These are phyloP conservation scores for thale cress (Arabidopsis thaliana) DNA, from an alignment of 345 rosid genomes.

Conservation along the genomic window DNA sequence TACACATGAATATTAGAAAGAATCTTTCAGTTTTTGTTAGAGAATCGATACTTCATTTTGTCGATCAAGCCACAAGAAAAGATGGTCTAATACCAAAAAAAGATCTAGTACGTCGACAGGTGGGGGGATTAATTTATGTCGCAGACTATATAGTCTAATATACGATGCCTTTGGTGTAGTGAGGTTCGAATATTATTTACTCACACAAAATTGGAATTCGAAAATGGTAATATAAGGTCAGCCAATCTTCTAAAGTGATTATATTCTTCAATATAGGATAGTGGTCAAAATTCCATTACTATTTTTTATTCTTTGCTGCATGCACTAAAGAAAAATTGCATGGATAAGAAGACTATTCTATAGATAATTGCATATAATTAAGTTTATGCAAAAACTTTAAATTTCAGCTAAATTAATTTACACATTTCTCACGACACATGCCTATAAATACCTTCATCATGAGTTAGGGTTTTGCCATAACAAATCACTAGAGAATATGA, in stretches of 20 bases:
- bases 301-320: conserved; percentile 12
- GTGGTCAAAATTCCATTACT: conserved; percentile 35
- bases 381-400: neutral
- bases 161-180: too few species aligned
- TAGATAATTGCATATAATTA: neutral
- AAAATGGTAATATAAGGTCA: conserved; percentile 28
- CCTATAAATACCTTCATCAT: conserved; percentile 1
- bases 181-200: conserved; percentile 31
- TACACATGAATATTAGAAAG: too few species aligned
- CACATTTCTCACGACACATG: neutral
- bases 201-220: conserved; percentile 25
- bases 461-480: conserved; percentile 16
- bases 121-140: neutral
- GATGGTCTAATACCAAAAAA: too few species aligned
- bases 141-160: too few species aligned
- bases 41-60: too few species aligned
- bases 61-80: too few species aligned
- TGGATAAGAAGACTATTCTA: conserved; percentile 5
- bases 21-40: too few species aligned
- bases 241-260: conserved; percentile 21
- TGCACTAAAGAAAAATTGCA: conserved; percentile 21
- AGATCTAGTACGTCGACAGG: neutral
- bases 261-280: conserved; percentile 21
- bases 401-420: neutral
- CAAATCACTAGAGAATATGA: conserved; percentile 16